Evolutionary conservation across 2,329 filamentous ascomycete genomes (phyloP).

Genomic region (Clarireedia paspali): DNA sequence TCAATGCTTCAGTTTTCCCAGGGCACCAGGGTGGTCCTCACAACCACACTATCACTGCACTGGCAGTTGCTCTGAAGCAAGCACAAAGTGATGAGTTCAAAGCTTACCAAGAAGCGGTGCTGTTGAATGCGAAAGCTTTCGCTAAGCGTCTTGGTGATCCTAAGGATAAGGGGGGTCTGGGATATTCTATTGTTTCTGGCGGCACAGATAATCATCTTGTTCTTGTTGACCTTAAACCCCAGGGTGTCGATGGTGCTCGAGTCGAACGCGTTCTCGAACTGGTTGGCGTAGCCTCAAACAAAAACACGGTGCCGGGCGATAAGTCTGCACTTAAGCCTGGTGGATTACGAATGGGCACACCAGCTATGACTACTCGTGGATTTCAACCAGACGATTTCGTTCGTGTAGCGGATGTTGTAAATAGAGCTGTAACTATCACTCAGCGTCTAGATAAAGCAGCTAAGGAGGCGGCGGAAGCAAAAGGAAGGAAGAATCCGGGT

Average conservation of each 20-base stretch:
- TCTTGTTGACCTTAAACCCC: constrained; percentile 82
- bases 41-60: constrained; percentile 97
- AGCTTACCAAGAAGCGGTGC: constrained; percentile 82
- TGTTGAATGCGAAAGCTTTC: constrained; percentile 85
- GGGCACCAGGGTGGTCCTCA: constrained; percentile 97
- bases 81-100: constrained; percentile 84
- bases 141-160: constrained; percentile 53
- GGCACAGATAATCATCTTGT: constrained; percentile 98
- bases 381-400: constrained; percentile 84
- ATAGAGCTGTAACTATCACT: constrained; percentile 73
- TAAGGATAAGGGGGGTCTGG: constrained; percentile 69
- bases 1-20: constrained; percentile 95
- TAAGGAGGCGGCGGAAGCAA: constrained; percentile 59
- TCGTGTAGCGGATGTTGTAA: constrained; percentile 77
- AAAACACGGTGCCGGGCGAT: constrained; percentile 97
- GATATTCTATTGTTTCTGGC: constrained; percentile 84
- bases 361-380: constrained; percentile 96
- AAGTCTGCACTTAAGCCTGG: constrained; percentile 88
- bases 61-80: constrained; percentile 92
- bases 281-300: constrained; percentile 95
- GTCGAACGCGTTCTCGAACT: constrained; percentile 87
- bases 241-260: constrained; percentile 78
- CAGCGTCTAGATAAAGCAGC: constrained; percentile 67
- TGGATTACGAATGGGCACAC: constrained; percentile 87
- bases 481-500: constrained; percentile 56